Conservation (phyloP, 2,329 filamentous ascomycete species). For the Diaporthe destruens region DNA sequence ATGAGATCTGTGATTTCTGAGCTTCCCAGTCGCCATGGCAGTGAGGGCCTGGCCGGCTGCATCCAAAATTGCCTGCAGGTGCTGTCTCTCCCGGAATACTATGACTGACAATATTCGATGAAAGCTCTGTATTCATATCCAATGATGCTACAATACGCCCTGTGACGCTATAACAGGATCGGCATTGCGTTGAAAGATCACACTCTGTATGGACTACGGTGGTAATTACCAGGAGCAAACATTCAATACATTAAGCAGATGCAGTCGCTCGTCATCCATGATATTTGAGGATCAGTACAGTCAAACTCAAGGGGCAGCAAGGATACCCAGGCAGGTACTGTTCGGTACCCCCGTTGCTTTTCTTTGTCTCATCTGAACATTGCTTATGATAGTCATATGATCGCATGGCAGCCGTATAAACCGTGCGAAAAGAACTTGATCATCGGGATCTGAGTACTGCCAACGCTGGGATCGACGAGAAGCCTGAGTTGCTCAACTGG, state of each 20-base stretch:
- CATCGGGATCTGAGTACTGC: background rate
- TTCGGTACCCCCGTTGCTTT: constrained; percentile 20
- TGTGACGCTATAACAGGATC: too few species aligned
- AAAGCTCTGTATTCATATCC: background rate
- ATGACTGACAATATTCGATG: background rate
- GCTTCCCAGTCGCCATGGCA: background rate
- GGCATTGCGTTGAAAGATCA: too few species aligned
- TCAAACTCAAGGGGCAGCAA: background rate
- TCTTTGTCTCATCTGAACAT: constrained; percentile 13
- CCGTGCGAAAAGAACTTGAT: background rate
- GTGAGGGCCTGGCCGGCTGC: background rate
- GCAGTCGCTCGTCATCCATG: background rate
- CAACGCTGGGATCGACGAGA: constrained; percentile 23
- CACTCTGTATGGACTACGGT: too few species aligned
- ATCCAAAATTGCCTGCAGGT: background rate
- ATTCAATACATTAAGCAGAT: background rate
- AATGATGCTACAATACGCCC: too few species aligned
- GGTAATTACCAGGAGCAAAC: too few species aligned
- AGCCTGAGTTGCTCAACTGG: constrained; percentile 13
- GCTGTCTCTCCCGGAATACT: background rate
- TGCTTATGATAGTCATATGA: constrained; percentile 22
- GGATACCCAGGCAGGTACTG: background rate
- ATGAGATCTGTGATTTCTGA: background rate
- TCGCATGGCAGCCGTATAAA: background rate
- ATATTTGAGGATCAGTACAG: background rate